Percentiles rank a stretch among this genome's conserved stretches.
Evolutionary conservation across 1,139 yeast genomes (phyloP).

Genomic region (Nematodospora anomalae): DNA sequence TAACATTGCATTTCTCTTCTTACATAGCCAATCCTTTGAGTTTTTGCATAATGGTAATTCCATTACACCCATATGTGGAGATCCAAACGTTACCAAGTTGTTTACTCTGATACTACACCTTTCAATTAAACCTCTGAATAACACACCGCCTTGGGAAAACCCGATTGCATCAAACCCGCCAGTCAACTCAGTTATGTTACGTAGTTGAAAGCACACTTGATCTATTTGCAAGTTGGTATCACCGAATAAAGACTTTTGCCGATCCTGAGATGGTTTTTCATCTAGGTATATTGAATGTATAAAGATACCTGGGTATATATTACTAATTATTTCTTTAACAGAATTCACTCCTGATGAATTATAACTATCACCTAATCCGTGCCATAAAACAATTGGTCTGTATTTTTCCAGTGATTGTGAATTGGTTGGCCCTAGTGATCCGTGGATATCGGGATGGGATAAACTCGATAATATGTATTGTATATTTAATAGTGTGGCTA

Average conservation of each 20-base stretch:
- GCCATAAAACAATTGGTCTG: conserved; percentile 74
- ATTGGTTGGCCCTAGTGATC: neutral
- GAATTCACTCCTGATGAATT: conserved; percentile 59
- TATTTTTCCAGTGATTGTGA: conserved; percentile 1
- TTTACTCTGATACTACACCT: conserved; percentile 50
- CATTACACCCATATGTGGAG: conserved; percentile 77
- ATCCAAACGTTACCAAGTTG: conserved; percentile 70
- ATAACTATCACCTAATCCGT: conserved; percentile 78
- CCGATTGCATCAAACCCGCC: conserved; percentile 75
- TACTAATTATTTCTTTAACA: conserved; percentile 43
- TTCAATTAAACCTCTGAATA: conserved; percentile 65
- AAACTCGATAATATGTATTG: conserved; percentile 4
- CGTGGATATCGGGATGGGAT: neutral
- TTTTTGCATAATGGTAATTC: conserved; percentile 64
- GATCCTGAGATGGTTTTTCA: conserved; percentile 51
- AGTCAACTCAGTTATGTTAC: conserved; percentile 37
- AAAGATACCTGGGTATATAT: conserved; percentile 49
- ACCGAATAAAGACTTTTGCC: conserved; percentile 58
- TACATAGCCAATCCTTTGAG: conserved; percentile 60
- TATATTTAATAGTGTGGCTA: conserved; percentile 4
- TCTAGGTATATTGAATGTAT: conserved; percentile 57
- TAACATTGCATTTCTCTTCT: conserved; percentile 52
- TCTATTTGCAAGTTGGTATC: conserved; percentile 46
- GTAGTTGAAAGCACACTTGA: conserved; percentile 43
- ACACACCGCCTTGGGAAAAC: conserved; percentile 80